Evolutionary conservation across 345 rosid genomes (phyloP).

Genomic region (Abelmoschus esculentus): DNA sequence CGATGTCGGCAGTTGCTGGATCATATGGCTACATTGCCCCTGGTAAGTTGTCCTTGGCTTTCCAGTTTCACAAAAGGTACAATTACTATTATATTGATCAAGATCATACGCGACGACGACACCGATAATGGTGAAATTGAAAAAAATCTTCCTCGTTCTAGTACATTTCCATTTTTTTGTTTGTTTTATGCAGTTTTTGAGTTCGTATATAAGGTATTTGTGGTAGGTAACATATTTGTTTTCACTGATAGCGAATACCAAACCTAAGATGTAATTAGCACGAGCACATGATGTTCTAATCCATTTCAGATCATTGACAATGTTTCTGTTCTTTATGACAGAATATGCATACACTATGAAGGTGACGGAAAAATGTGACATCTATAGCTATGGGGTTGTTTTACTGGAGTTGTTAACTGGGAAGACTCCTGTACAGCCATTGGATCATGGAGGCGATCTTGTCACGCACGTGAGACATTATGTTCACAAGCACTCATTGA

Average conservation of each 20-base stretch:
- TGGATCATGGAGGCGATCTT: constrained; percentile 90
- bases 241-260: too few species aligned
- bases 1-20: constrained; percentile 97
- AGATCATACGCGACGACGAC: too few species aligned
- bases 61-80: too few species aligned
- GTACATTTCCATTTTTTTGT: not conserved
- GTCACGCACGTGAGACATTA: constrained; percentile 64
- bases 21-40: constrained; percentile 99
- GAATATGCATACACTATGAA: constrained; percentile 98
- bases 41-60: constrained; percentile 35
- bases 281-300: not conserved
- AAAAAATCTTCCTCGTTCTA: not conserved
- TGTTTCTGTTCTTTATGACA: constrained; percentile 15
- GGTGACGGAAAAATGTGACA: constrained; percentile 93
- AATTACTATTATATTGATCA: too few species aligned
- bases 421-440: constrained; percentile 72
- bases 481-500: constrained; percentile 26
- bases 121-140: too few species aligned
- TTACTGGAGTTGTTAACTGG: constrained; percentile 74
- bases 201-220: too few species aligned
- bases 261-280: too few species aligned
- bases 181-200: too few species aligned
- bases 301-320: not conserved
- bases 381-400: constrained; percentile 92
- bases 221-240: too few species aligned